Evolutionary conservation across 1,284 basidiomycete genomes (phyloP).

Genomic region (Cryptococcus neoformans): DNA sequence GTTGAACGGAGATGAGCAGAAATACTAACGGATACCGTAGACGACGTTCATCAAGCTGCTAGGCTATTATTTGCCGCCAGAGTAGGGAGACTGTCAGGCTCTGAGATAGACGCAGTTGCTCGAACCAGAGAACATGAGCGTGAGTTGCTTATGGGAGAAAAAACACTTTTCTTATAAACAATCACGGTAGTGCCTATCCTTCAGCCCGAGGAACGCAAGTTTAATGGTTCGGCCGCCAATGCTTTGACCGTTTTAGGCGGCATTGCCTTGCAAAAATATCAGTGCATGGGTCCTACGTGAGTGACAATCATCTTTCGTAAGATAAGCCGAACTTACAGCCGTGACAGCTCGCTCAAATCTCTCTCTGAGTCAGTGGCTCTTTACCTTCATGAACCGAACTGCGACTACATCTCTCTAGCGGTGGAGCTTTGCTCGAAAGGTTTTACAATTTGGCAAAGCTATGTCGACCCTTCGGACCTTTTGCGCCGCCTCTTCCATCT

Average conservation of each 20-base stretch:
- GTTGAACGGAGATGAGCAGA: neutral
- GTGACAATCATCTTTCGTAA: constrained; percentile 11
- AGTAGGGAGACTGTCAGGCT: constrained; percentile 63
- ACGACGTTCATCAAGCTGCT: constrained; percentile 70
- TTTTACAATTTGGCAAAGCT: constrained; percentile 91
- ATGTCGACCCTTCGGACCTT: constrained; percentile 86
- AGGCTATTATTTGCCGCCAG: constrained; percentile 71
- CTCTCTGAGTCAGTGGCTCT: constrained; percentile 75
- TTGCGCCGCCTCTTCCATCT: constrained; percentile 80
- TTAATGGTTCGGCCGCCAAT: constrained; percentile 59
- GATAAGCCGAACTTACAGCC: neutral
- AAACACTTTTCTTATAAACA: neutral
- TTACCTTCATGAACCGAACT: constrained; percentile 70
- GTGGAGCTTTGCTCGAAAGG: constrained; percentile 87
- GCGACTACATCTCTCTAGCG: constrained; percentile 65
- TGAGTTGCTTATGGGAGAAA: constrained; percentile 7
- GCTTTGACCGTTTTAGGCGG: constrained; percentile 78
- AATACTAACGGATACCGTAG: constrained; percentile 31
- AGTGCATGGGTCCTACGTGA: constrained; percentile 68
- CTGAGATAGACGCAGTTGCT: constrained; percentile 60
- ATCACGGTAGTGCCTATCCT: constrained; percentile 63
- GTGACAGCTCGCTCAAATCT: constrained; percentile 69
- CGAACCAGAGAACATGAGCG: constrained; percentile 31
- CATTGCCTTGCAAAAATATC: constrained; percentile 77
- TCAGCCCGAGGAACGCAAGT: constrained; percentile 58